Conservation (phyloP, 352 stramenopile species). For the Globisporangium megalacanthum region DNA sequence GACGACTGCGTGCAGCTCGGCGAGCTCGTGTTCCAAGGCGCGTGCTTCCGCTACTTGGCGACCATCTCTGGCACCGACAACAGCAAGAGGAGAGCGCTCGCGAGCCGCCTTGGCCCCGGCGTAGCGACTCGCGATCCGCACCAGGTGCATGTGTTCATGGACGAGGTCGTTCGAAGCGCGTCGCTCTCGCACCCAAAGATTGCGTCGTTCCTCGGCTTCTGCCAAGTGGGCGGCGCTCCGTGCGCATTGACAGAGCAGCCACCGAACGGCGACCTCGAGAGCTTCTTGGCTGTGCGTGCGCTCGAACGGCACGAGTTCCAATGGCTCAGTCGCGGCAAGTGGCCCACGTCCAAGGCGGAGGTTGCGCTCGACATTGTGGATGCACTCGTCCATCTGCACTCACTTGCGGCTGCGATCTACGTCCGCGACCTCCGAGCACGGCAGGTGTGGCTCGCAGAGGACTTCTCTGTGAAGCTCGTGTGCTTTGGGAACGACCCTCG, state of each 20-base stretch:
- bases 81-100: slow-evolving; percentile 3
- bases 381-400: slow-evolving; percentile 68
- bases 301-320: slow-evolving; percentile 19
- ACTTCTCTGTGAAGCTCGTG: slow-evolving; percentile 47
- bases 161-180: slow-evolving; percentile 23
- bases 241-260: slow-evolving; percentile 42
- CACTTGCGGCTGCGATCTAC: slow-evolving; percentile 30
- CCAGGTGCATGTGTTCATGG: slow-evolving; percentile 19
- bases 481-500: slow-evolving; percentile 25
- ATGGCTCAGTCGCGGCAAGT: slow-evolving; percentile 21
- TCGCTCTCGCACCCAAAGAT: slow-evolving; percentile 28
- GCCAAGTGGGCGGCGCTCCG: slow-evolving; percentile 16
- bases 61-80: not conserved
- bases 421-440: slow-evolving; percentile 37
- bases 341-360: slow-evolving; percentile 53
- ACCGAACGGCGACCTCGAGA: slow-evolving; percentile 32
- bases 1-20: not conserved
- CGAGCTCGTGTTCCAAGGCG: not conserved
- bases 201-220: slow-evolving; percentile 34
- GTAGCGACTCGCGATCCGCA: slow-evolving; percentile 10
- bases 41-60: slow-evolving; percentile 1
- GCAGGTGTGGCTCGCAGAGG: slow-evolving; percentile 33
- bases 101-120: slow-evolving; percentile 18
- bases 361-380: slow-evolving; percentile 66
- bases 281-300: slow-evolving; percentile 22